Conservation (phyloP, 2,329 filamentous ascomycete species). For the Cercospora beticola region DNA sequence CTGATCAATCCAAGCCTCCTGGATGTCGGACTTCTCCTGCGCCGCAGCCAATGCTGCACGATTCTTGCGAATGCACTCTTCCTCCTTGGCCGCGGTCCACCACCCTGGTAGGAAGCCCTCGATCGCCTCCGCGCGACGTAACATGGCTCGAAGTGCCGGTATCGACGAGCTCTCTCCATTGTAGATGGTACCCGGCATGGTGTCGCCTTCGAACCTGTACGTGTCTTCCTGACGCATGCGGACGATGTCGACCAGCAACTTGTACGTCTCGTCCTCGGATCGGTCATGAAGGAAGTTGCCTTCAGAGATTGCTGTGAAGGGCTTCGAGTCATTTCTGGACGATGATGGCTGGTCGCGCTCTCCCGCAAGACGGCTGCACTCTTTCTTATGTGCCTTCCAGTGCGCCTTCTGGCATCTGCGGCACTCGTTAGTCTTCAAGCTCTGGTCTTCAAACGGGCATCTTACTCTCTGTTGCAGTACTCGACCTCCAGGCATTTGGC, state of each 20-base stretch:
- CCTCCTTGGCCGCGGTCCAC: constrained; percentile 20
- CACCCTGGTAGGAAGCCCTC: constrained; percentile 20
- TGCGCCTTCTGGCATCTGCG: constrained; percentile 37
- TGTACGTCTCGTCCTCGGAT: constrained; percentile 24
- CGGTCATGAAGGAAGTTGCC: constrained; percentile 28
- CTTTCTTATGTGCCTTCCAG: constrained; percentile 40
- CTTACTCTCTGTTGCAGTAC: constrained; percentile 36
- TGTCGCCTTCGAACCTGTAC: constrained; percentile 18
- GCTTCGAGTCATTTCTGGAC: constrained; percentile 1
- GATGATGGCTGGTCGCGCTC: not conserved
- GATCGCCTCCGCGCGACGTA: constrained; percentile 18
- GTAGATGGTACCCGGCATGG: constrained; percentile 20
- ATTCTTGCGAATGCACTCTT: constrained; percentile 26
- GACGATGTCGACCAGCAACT: constrained; percentile 29
- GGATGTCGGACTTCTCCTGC: constrained; percentile 1
- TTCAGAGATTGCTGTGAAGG: constrained; percentile 20
- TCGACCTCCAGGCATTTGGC: constrained; percentile 32
- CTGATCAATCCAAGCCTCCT: constrained; percentile 24
- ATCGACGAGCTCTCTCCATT: constrained; percentile 10
- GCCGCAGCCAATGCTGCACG: not conserved
- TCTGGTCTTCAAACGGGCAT: not conserved
- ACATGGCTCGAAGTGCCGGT: constrained; percentile 17
- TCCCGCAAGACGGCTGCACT: constrained; percentile 23
- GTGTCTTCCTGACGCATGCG: constrained; percentile 27
- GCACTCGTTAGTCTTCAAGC: not conserved